These are phyloP conservation scores for Phaeoacremonium minimum DNA, from an alignment of 2,329 filamentous ascomycete species.

Conservation along the genomic window DNA sequence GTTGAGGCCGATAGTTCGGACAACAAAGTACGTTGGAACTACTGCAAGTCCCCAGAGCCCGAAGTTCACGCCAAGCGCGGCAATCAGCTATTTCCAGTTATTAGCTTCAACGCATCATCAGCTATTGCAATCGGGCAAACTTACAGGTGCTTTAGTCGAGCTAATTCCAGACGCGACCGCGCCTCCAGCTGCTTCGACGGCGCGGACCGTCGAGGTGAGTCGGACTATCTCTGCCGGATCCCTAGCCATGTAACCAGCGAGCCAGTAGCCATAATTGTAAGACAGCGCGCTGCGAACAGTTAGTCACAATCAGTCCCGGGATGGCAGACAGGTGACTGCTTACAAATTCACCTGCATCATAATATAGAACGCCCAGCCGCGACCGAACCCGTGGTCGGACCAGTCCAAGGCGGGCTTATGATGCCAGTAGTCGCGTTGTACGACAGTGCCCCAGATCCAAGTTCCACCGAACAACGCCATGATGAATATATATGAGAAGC, in stretches of 20 bases:
- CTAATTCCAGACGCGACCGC: slow-evolving; percentile 23
- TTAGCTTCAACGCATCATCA: not conserved
- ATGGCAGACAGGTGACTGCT: not conserved
- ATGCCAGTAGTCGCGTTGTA: slow-evolving; percentile 20
- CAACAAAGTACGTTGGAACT: too few relatives aligned
- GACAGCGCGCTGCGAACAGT: slow-evolving; percentile 6
- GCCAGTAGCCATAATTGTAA: slow-evolving; percentile 28
- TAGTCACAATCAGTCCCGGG: not conserved
- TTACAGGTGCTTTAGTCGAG: slow-evolving; percentile 15
- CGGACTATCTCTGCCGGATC: slow-evolving; percentile 16
- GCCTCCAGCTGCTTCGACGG: slow-evolving; percentile 19
- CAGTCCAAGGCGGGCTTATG: slow-evolving; percentile 18
- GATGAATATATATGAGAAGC: slow-evolving; percentile 15
- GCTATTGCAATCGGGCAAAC: not conserved
- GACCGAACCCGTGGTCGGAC: not conserved
- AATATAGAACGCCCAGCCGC: slow-evolving; percentile 12
- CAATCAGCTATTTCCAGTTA: not conserved
- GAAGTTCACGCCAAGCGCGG: not conserved
- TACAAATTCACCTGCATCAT: not conserved
- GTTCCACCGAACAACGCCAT: slow-evolving; percentile 18
- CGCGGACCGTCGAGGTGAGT: slow-evolving; percentile 17
- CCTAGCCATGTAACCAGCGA: slow-evolving; percentile 20
- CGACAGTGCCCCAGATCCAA: slow-evolving; percentile 21
- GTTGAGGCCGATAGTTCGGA: too few relatives aligned
- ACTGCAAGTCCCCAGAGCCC: too few relatives aligned